phyloP scores from a whole-genome alignment of 352 stramenopile species.

The Phytophthora litchii region DNA sequence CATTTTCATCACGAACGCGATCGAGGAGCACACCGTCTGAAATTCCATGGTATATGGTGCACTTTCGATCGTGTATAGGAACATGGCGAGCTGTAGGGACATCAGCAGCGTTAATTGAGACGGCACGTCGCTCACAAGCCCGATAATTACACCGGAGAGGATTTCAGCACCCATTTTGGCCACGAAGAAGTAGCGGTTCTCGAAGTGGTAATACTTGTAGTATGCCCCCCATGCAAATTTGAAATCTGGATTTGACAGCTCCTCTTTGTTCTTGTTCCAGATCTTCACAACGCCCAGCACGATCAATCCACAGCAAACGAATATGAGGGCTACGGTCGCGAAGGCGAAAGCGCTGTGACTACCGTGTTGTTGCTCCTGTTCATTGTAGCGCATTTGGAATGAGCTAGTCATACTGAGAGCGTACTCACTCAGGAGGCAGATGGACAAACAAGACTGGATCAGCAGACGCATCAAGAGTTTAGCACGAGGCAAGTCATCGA shows the following conservation, averaged over 20 bases:
- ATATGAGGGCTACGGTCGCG: constrained; percentile 61
- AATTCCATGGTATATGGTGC: constrained; percentile 75
- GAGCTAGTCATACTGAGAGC: constrained; percentile 80
- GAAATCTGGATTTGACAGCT: constrained; percentile 68
- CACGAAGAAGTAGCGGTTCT: constrained; percentile 75
- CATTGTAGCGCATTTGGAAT: constrained; percentile 80
- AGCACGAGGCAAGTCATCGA: constrained; percentile 71
- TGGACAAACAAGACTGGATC: constrained; percentile 71
- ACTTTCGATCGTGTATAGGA: constrained; percentile 71
- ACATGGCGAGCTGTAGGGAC: constrained; percentile 75
- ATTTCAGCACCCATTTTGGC: constrained; percentile 82
- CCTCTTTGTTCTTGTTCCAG: constrained; percentile 60
- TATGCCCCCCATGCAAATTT: constrained; percentile 84
- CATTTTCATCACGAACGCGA: constrained; percentile 86
- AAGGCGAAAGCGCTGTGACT: constrained; percentile 62
- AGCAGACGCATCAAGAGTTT: constrained; percentile 74
- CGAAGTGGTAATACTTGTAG: constrained; percentile 83
- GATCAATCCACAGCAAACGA: constrained; percentile 73
- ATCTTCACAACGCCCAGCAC: constrained; percentile 71
- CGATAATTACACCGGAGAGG: constrained; percentile 72
- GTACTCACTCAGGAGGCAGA: constrained; percentile 83
- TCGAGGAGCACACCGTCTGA: constrained; percentile 70
- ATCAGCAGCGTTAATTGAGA: constrained; percentile 79
- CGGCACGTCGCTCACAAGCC: constrained; percentile 73
- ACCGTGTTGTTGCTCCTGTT: constrained; percentile 41